These are phyloP conservation scores for Ustilago bromivora DNA, from an alignment of 1,284 basidiomycete genomes.

Conservation along the genomic window DNA sequence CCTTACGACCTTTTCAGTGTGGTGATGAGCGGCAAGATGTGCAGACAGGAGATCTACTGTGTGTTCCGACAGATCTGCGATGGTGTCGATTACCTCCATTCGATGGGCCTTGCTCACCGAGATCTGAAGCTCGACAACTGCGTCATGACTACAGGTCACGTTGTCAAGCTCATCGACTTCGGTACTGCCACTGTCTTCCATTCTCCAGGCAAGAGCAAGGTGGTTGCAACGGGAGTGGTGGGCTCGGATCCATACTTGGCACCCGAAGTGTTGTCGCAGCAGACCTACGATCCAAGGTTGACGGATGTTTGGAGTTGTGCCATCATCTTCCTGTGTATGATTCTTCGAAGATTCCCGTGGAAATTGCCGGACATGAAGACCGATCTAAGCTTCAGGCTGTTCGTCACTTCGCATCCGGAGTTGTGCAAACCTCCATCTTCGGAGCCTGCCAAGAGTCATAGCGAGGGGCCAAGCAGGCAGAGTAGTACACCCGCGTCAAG, in stretches of 20 bases:
- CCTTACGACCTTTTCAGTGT: conserved; percentile 98
- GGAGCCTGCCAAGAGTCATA: conserved; percentile 22
- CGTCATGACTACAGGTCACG: conserved; percentile 92
- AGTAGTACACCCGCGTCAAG: conserved; percentile 37
- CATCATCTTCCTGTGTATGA: conserved; percentile 99
- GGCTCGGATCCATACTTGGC: conserved; percentile 98
- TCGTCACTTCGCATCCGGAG: conserved; percentile 91
- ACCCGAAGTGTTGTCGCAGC: conserved; percentile 86
- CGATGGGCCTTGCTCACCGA: conserved; percentile 95
- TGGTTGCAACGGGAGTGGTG: conserved; percentile 85
- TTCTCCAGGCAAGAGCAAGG: conserved; percentile 80
- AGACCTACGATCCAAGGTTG: conserved; percentile 92
- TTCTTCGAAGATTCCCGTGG: conserved; percentile 97
- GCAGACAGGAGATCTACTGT: conserved; percentile 96
- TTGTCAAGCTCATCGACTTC: conserved; percentile 99
- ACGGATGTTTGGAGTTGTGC: conserved; percentile 99
- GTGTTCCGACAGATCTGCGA: conserved; percentile 98
- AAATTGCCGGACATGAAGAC: conserved; percentile 95
- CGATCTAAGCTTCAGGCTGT: conserved; percentile 90
- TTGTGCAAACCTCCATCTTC: conserved; percentile 72
- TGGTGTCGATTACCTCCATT: conserved; percentile 97
- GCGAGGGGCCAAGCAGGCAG: conserved; percentile 33
- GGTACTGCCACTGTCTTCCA: conserved; percentile 99
- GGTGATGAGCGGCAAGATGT: conserved; percentile 99
- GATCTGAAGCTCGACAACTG: conserved; percentile 99